phyloP scores from a whole-genome alignment of 768 basidiomycete genomes.

The Stropharia rugosoannulata region DNA sequence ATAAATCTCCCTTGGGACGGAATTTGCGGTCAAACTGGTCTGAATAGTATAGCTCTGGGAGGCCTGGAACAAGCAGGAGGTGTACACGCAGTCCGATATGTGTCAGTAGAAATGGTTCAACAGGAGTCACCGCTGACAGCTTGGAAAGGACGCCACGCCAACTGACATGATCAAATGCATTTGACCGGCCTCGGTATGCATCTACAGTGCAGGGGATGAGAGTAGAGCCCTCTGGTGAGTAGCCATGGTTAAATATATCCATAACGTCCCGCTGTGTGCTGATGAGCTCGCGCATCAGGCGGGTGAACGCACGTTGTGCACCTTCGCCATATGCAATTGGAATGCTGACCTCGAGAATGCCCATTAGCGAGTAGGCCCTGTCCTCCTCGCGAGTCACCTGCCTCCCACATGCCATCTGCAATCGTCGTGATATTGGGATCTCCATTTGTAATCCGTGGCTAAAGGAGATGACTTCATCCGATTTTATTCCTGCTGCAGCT shows the following conservation, averaged over 20 bases:
- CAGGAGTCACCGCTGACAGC: too few relatives aligned
- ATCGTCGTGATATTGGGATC: neutral
- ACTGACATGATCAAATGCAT: too few relatives aligned
- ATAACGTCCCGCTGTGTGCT: neutral
- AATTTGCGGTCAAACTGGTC: too few relatives aligned
- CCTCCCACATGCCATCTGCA: neutral
- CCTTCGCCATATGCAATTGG: slow-evolving; percentile 2
- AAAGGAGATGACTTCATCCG: neutral
- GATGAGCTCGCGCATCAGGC: neutral
- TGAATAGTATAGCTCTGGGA: too few relatives aligned
- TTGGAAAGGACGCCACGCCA: too few relatives aligned
- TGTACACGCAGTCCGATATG: too few relatives aligned
- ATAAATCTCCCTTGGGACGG: too few relatives aligned
- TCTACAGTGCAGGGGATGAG: too few relatives aligned
- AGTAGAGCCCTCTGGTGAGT: neutral
- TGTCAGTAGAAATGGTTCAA: too few relatives aligned
- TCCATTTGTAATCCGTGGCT: neutral
- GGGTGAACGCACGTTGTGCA: neutral
- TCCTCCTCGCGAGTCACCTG: slow-evolving; percentile 1
- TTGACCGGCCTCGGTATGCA: too few relatives aligned
- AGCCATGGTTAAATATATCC: neutral
- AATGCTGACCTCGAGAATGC: neutral
- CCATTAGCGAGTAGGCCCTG: slow-evolving; percentile 4
- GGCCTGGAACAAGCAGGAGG: too few relatives aligned
- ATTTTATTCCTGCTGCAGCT: neutral